These are phyloP conservation scores for Tephrocybe sp. DNA, from an alignment of 768 basidiomycete species.

Conservation along the genomic window DNA sequence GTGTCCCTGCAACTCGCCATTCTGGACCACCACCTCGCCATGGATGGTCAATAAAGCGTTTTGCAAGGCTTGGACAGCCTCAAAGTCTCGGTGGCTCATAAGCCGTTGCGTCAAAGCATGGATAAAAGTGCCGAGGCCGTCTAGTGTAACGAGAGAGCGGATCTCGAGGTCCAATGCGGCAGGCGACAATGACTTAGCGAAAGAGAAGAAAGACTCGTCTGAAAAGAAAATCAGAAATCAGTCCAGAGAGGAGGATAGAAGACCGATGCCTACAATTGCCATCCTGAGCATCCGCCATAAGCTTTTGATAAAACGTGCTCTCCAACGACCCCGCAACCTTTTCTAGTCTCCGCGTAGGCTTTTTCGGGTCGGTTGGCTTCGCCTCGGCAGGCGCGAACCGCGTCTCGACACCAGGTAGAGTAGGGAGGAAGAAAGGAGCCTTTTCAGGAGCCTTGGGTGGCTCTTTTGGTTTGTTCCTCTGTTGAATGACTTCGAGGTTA, in stretches of 20 bases:
- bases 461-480: slow-evolving; percentile 96
- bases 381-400: slow-evolving; percentile 63
- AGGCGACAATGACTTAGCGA: slow-evolving; percentile 83
- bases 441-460: slow-evolving; percentile 93
- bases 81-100: slow-evolving; percentile 83
- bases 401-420: slow-evolving; percentile 81
- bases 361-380: slow-evolving; percentile 36
- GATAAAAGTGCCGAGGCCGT: slow-evolving; percentile 67
- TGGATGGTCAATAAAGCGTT: slow-evolving; percentile 84
- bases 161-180: slow-evolving; percentile 91
- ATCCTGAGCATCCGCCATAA: slow-evolving; percentile 51
- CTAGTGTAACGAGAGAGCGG: slow-evolving; percentile 67
- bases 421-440: slow-evolving; percentile 96
- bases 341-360: slow-evolving; percentile 50
- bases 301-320: slow-evolving; percentile 69
- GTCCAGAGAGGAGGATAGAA: background rate
- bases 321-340: slow-evolving; percentile 48
- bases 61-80: slow-evolving; percentile 88
- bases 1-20: slow-evolving; percentile 56
- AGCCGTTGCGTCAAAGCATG: slow-evolving; percentile 72
- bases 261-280: slow-evolving; percentile 61
- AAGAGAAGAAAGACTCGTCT: slow-evolving; percentile 84
- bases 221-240: slow-evolving; percentile 2
- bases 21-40: slow-evolving; percentile 73
- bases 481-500: slow-evolving; percentile 94